These are phyloP conservation scores for Claviceps capensis DNA, from an alignment of 2,329 filamentous ascomycete genomes.

Conservation along the genomic window DNA sequence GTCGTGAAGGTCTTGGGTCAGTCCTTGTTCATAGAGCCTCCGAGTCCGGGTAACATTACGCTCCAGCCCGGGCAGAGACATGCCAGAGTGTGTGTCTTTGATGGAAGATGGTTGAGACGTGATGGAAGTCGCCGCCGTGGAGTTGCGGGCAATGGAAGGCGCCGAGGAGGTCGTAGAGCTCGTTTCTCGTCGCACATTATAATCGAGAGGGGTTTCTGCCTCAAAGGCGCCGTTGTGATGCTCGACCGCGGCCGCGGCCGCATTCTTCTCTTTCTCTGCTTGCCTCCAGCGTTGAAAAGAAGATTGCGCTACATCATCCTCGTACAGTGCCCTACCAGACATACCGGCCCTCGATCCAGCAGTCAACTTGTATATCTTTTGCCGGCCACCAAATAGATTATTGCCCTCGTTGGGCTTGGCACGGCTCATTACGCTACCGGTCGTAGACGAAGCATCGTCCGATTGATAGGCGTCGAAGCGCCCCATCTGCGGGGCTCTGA, in stretches of 20 bases:
- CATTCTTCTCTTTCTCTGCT: conserved; percentile 42
- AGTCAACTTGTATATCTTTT: conserved; percentile 86
- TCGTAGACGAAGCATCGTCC: conserved; percentile 56
- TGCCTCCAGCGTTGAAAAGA: conserved; percentile 67
- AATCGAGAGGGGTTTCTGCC: conserved; percentile 43
- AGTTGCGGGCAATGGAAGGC: conserved; percentile 56
- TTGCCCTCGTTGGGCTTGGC: conserved; percentile 79
- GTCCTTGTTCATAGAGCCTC: conserved; percentile 69
- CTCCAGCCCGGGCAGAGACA: conserved; percentile 35
- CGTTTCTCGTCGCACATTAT: conserved; percentile 67
- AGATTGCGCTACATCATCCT: conserved; percentile 72
- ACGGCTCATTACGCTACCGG: conserved; percentile 68
- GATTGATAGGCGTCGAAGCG: conserved; percentile 52
- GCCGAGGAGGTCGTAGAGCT: conserved; percentile 69
- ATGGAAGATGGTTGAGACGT: conserved; percentile 44
- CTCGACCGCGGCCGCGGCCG: conserved; percentile 25
- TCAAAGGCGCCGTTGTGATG: conserved; percentile 20
- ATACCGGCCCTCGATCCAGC: conserved; percentile 39
- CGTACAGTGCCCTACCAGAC: conserved; percentile 62
- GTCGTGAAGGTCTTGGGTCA: conserved; percentile 67
- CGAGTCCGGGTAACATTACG: conserved; percentile 56
- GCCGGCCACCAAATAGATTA: conserved; percentile 82
- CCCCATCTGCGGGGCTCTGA: conserved; percentile 46
- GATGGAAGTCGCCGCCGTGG: conserved; percentile 79
- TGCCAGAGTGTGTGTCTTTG: conserved; percentile 32